These are phyloP conservation scores for Geopyxis carbonaria DNA, from an alignment of 495 filamentous ascomycete genomes.

Conservation along the genomic window DNA sequence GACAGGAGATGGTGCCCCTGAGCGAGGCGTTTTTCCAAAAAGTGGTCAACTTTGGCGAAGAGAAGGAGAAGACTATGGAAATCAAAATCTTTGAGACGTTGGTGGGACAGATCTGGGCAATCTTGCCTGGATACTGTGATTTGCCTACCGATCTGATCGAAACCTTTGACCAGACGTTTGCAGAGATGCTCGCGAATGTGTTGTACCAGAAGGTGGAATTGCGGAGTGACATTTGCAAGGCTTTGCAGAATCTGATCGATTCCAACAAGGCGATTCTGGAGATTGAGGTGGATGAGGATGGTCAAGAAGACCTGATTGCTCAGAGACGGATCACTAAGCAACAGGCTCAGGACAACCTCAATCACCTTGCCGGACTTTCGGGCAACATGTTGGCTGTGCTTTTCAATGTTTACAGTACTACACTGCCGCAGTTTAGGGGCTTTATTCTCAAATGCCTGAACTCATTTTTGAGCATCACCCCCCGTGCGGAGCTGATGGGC, in stretches of 20 bases:
- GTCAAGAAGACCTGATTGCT: conserved; percentile 48
- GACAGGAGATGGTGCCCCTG: conserved; percentile 63
- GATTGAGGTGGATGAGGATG: conserved; percentile 36
- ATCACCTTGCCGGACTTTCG: conserved; percentile 58
- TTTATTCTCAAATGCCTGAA: conserved; percentile 87
- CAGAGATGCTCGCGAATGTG: conserved; percentile 75
- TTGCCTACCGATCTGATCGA: conserved; percentile 61
- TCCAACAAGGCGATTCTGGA: conserved; percentile 65
- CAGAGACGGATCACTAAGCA: conserved; percentile 57
- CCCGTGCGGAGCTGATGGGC: conserved; percentile 56
- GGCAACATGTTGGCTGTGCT: conserved; percentile 82
- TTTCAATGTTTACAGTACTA: conserved; percentile 96
- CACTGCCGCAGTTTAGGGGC: conserved; percentile 76
- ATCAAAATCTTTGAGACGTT: conserved; percentile 94
- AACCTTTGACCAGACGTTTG: conserved; percentile 75
- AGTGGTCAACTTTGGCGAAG: conserved; percentile 56
- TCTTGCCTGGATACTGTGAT: conserved; percentile 90
- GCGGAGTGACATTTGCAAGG: conserved; percentile 68
- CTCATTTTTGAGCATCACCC: conserved; percentile 76
- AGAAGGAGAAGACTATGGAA: conserved; percentile 70
- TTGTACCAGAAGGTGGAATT: conserved; percentile 83
- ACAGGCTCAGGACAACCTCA: conserved; percentile 57
- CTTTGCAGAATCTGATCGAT: conserved; percentile 70
- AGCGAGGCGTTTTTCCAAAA: conserved; percentile 81
- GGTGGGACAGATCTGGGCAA: conserved; percentile 86